Evolutionary conservation across 306 rosid genomes (phyloP).

Genomic region (Prunus armeniaca): DNA sequence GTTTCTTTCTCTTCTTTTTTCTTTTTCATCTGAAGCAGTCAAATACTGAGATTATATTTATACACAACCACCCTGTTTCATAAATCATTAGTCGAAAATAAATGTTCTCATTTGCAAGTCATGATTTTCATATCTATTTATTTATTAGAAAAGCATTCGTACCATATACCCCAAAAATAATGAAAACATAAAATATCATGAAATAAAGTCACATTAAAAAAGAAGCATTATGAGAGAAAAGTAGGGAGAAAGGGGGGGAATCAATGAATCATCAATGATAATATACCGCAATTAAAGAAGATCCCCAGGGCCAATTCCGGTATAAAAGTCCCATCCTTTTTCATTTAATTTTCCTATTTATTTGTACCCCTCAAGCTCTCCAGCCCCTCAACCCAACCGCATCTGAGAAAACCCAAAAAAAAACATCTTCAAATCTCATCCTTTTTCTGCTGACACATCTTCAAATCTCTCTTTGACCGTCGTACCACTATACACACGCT

Average conservation of each 20-base stretch:
- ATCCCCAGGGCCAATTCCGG: slow-evolving; percentile 28
- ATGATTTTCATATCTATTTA: too few relatives aligned
- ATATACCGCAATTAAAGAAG: slow-evolving; percentile 27
- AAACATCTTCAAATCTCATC: not conserved
- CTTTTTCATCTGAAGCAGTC: not conserved
- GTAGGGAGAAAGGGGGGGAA: not conserved
- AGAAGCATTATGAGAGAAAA: not conserved
- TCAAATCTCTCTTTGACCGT: slow-evolving; percentile 83
- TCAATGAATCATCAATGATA: not conserved
- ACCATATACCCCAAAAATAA: too few relatives aligned
- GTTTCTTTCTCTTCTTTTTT: not conserved
- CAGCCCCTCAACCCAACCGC: not conserved
- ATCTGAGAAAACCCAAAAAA: not conserved
- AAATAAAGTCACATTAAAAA: not conserved
- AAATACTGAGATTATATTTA: not conserved
- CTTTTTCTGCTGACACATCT: slow-evolving; percentile 29
- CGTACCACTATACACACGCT: slow-evolving; percentile 42
- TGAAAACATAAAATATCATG: not conserved
- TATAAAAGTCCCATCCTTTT: not conserved
- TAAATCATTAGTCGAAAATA: too few relatives aligned
- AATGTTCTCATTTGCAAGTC: too few relatives aligned
- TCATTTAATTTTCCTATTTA: not conserved
- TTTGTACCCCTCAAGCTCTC: not conserved
- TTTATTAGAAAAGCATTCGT: too few relatives aligned
- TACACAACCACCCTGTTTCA: not conserved